A percentile compares a stretch with the other conserved stretches of the same genome.
Conservation (phyloP, 2,329 filamentous ascomycete species). For the Xylariaceae sp. region DNA sequence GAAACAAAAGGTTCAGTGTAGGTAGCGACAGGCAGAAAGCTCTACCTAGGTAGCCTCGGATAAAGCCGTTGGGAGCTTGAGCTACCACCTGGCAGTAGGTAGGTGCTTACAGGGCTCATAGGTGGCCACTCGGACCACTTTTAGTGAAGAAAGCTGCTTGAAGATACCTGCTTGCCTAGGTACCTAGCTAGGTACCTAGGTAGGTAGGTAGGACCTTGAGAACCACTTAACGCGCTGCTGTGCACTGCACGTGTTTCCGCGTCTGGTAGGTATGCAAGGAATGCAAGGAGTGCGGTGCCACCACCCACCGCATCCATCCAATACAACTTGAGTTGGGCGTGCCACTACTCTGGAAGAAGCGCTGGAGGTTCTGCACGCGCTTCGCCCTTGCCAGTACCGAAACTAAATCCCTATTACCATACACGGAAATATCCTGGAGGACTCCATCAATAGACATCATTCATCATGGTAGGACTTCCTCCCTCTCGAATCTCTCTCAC, state of each 20-base stretch:
- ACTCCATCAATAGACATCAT: background rate
- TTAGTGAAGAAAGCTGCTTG: no score
- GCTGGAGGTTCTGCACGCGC: background rate
- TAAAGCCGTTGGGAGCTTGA: slow-evolving; percentile 8
- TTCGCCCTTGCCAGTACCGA: background rate
- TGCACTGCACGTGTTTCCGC: slow-evolving; percentile 15
- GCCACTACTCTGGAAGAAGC: no score
- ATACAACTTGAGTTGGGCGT: no score
- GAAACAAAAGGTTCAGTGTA: no score
- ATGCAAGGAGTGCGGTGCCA: no score
- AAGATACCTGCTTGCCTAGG: no score
- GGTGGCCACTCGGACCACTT: background rate
- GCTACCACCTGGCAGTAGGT: no score
- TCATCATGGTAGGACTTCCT: slow-evolving; percentile 20
- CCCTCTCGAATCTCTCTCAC: no score
- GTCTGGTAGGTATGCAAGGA: slow-evolving; percentile 1
- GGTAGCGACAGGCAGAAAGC: background rate
- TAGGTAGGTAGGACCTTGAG: background rate
- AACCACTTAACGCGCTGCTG: slow-evolving; percentile 6
- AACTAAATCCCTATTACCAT: background rate
- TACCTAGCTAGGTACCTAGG: no score
- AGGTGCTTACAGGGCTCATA: background rate
- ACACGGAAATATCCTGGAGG: background rate
- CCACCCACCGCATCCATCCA: no score
- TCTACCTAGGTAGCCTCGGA: background rate